phyloP scores from a whole-genome alignment of 83 land plant genomes.

The Diphasiastrum complanatum region DNA sequence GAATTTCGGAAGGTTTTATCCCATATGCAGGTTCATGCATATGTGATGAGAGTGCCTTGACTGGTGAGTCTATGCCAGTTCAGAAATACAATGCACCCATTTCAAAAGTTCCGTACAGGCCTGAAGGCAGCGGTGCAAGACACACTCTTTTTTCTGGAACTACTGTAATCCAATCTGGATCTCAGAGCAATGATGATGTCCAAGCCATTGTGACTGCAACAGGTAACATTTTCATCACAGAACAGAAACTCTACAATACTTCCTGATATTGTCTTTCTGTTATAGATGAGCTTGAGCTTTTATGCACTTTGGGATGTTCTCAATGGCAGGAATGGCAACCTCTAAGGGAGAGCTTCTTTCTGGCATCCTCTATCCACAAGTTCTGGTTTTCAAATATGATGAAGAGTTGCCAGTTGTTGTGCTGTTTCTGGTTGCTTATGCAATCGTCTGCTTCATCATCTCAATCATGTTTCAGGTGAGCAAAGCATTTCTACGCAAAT shows the following conservation, averaged over 20 bases:
- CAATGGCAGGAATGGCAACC: slow-evolving; percentile 1
- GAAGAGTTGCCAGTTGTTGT: slow-evolving; percentile 2
- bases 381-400: slow-evolving; percentile 1
- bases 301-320: neutral
- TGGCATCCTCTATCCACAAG: slow-evolving; percentile 2
- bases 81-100: neutral
- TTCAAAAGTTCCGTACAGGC: neutral
- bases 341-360: slow-evolving; percentile 3
- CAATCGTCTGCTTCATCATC: slow-evolving; percentile 4
- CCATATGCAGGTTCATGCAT: neutral
- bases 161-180: neutral
- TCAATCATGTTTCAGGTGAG: slow-evolving; percentile 1
- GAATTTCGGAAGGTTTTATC: neutral
- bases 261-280: neutral
- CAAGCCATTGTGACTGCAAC: slow-evolving; percentile 5
- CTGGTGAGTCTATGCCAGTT: slow-evolving; percentile 7
- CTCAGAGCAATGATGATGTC: neutral
- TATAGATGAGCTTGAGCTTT: neutral
- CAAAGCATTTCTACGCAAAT: too few species aligned
- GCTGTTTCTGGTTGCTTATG: neutral
- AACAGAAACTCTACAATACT: neutral
- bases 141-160: slow-evolving; percentile 12
- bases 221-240: neutral
- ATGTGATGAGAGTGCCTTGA: slow-evolving; percentile 8
- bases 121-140: neutral